Evolutionary conservation across 345 rosid genomes (phyloP).

Genomic region (Eucalyptus regnans): DNA sequence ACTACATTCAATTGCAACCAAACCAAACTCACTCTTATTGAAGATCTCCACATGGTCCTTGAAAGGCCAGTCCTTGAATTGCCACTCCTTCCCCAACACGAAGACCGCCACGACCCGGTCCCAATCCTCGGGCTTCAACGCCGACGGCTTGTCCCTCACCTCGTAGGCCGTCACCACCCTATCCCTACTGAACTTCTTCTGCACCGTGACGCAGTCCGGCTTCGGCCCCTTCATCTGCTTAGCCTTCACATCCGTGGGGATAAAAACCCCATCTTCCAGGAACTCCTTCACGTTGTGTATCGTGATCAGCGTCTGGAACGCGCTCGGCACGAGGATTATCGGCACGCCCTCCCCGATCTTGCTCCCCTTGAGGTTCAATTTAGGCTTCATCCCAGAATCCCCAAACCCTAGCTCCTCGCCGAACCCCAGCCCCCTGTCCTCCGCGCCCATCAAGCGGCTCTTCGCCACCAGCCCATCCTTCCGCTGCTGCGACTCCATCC

Average conservation of each 20-base stretch:
- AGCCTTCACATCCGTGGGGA: constrained; percentile 81
- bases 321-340: constrained; percentile 87
- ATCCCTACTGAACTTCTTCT: constrained; percentile 94
- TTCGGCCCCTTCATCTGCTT: constrained; percentile 78
- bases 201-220: constrained; percentile 89
- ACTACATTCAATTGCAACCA: background rate
- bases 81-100: constrained; percentile 96
- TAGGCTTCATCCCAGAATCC: constrained; percentile 45
- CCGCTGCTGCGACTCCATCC: constrained; percentile 84
- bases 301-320: constrained; percentile 81
- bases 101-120: constrained; percentile 88
- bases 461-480: constrained; percentile 95
- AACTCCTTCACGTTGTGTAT: constrained; percentile 94
- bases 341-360: constrained; percentile 93
- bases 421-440: constrained; percentile 63
- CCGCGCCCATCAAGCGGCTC: constrained; percentile 72
- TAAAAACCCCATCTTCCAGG: constrained; percentile 77
- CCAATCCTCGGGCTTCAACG: constrained; percentile 84
- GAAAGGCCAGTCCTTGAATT: constrained; percentile 98
- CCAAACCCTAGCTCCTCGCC: constrained; percentile 54
- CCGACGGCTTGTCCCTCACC: constrained; percentile 87
- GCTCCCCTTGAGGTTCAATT: constrained; percentile 60
- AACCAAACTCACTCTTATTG: constrained; percentile 55
- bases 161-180: constrained; percentile 88
- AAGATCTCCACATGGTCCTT: constrained; percentile 94